phyloP scores from a whole-genome alignment of 2,329 filamentous ascomycete genomes.

The Alternaria sp. region DNA sequence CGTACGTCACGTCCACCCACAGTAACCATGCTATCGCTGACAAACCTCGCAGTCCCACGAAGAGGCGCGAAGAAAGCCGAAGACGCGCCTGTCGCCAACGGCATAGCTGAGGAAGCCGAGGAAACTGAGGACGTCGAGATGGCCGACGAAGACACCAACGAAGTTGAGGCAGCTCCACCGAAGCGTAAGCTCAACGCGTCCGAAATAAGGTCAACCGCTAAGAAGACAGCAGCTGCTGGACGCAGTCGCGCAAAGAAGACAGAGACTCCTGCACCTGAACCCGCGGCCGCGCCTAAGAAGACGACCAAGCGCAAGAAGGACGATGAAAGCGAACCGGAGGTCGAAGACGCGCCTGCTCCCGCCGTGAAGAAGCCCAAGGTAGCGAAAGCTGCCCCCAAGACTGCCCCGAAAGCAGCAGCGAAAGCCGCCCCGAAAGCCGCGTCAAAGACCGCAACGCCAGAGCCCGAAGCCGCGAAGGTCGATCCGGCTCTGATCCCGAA shows the following conservation, averaged over 20 bases:
- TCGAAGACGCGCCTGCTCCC: slow-evolving; percentile 25
- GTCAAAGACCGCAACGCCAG: slow-evolving; percentile 16
- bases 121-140: slow-evolving; percentile 2
- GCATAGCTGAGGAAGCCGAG: slow-evolving; percentile 14
- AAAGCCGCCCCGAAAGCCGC: slow-evolving; percentile 13
- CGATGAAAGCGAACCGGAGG: slow-evolving; percentile 29
- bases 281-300: slow-evolving; percentile 21
- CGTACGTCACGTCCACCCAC: slow-evolving; percentile 31
- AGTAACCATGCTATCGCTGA: slow-evolving; percentile 22
- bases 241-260: slow-evolving; percentile 38
- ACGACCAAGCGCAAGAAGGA: slow-evolving; percentile 42
- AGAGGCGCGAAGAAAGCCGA: slow-evolving; percentile 37
- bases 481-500: slow-evolving; percentile 23
- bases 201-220: slow-evolving; percentile 7
- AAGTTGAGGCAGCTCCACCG: slow-evolving; percentile 9
- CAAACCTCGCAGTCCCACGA: slow-evolving; percentile 17
- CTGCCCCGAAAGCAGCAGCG: slow-evolving; percentile 16
- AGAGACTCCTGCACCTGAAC: slow-evolving; percentile 26
- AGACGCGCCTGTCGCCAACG: slow-evolving; percentile 18
- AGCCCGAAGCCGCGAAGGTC: slow-evolving; percentile 16
- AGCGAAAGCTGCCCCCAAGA: slow-evolving; percentile 22
- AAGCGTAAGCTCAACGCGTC: slow-evolving; percentile 24
- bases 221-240: slow-evolving; percentile 19
- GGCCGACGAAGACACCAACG: slow-evolving; percentile 7
- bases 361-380: slow-evolving; percentile 35